Evolutionary conservation across 192 early-diverging fungal genomes (phyloP).

Genomic region (Backusella australiensis): DNA sequence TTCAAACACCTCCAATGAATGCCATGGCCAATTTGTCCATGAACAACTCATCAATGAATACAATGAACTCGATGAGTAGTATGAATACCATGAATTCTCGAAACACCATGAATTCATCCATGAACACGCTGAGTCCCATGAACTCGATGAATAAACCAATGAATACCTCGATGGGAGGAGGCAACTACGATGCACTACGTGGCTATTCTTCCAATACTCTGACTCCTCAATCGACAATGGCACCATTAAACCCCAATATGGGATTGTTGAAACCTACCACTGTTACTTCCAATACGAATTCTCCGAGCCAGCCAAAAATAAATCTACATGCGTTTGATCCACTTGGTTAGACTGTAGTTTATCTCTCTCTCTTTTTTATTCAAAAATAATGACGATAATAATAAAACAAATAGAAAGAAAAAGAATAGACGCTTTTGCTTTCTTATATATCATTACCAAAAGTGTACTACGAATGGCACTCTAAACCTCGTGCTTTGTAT

Average conservation of each 20-base stretch:
- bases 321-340: constrained; percentile 27
- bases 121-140: background rate
- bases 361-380: background rate
- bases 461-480: too few relatives aligned
- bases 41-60: background rate
- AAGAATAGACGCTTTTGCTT: background rate
- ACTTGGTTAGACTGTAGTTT: constrained; percentile 12
- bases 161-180: background rate
- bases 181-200: constrained; percentile 3
- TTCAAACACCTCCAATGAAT: background rate
- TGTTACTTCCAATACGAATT: background rate
- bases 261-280: constrained; percentile 17
- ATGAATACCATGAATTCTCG: background rate
- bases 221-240: constrained; percentile 3
- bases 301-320: background rate
- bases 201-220: background rate
- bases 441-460: too few relatives aligned
- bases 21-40: background rate
- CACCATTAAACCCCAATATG: constrained; percentile 4
- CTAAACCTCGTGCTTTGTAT: too few relatives aligned
- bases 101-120: background rate
- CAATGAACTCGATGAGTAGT: background rate
- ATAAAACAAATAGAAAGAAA: background rate
- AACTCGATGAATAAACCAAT: background rate
- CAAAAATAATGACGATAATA: background rate